phyloP scores from a whole-genome alignment of 2,329 filamentous ascomycete genomes.

The Colletotrichum orbiculare region DNA sequence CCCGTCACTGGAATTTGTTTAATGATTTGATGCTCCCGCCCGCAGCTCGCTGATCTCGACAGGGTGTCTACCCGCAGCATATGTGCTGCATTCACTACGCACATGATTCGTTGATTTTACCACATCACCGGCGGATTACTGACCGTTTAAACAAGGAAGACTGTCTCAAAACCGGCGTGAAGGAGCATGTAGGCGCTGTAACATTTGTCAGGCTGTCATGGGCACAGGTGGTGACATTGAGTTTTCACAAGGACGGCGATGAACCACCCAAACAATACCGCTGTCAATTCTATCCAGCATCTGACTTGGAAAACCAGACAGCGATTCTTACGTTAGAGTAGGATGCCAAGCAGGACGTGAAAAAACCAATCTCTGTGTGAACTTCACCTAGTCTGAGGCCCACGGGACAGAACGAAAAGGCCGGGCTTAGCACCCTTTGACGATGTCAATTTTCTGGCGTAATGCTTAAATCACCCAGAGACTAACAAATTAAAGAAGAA shows the following conservation, averaged over 20 bases:
- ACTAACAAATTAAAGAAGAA: not conserved
- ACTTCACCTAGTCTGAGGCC: not conserved
- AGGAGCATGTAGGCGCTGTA: not conserved
- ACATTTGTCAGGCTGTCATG: no score
- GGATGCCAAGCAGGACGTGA: not conserved
- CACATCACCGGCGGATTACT: not conserved
- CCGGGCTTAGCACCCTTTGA: not conserved
- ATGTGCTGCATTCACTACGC: not conserved
- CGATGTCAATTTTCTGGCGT: not conserved
- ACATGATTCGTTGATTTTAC: not conserved
- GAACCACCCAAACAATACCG: no score
- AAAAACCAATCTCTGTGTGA: not conserved
- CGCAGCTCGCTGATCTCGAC: not conserved
- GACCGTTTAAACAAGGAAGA: not conserved
- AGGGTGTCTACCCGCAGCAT: conserved; percentile 22
- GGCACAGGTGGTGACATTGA: no score
- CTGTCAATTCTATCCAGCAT: no score
- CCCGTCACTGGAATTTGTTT: not conserved
- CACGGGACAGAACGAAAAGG: conserved; percentile 5
- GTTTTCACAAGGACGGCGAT: no score
- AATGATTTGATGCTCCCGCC: conserved; percentile 1
- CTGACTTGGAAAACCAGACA: no score
- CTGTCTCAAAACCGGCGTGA: not conserved
- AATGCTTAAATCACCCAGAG: conserved; percentile 4
- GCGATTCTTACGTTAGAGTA: no score